These are phyloP conservation scores for Borovskyia barvae DNA, from an alignment of 208 protist species.

Conservation along the genomic window DNA sequence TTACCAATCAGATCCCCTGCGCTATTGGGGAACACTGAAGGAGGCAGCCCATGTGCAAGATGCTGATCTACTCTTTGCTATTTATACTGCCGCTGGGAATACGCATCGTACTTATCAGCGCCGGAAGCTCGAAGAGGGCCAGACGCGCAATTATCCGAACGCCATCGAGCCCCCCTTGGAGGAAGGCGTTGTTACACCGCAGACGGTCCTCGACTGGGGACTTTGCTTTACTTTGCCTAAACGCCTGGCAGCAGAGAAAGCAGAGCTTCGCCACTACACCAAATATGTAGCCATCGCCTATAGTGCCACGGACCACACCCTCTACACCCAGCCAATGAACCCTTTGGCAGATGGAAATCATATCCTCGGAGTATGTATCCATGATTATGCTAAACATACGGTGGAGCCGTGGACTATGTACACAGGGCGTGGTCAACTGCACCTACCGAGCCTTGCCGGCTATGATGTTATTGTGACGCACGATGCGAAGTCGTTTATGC, in stretches of 20 bases:
- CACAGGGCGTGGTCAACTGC: conserved; percentile 45
- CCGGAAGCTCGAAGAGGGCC: conserved; percentile 22
- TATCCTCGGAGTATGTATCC: conserved; percentile 55
- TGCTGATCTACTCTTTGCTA: conserved; percentile 58
- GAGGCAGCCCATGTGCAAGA: conserved; percentile 44
- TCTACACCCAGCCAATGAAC: conserved; percentile 59
- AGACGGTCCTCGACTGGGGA: conserved; percentile 61
- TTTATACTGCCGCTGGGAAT: conserved; percentile 53
- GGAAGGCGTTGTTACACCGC: conserved; percentile 15
- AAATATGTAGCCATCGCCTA: conserved; percentile 67
- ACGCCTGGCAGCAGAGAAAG: conserved; percentile 45
- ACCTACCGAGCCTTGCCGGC: conserved; percentile 54
- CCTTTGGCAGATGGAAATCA: conserved; percentile 55
- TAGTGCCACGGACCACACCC: conserved; percentile 57
- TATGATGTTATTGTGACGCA: conserved; percentile 79
- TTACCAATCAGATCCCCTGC: conserved; percentile 67
- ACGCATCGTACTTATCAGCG: conserved; percentile 43
- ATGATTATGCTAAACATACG: conserved; percentile 36
- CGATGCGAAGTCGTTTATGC: conserved; percentile 75
- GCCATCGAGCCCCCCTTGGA: conserved; percentile 4
- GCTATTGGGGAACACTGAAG: conserved; percentile 65
- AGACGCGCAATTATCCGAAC: conserved; percentile 4
- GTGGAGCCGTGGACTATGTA: conserved; percentile 76
- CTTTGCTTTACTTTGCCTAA: conserved; percentile 31
- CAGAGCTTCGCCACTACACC: conserved; percentile 48